Conservation (phyloP, 2,329 filamentous ascomycete genomes). For the Pleoardoris graminearum region DNA sequence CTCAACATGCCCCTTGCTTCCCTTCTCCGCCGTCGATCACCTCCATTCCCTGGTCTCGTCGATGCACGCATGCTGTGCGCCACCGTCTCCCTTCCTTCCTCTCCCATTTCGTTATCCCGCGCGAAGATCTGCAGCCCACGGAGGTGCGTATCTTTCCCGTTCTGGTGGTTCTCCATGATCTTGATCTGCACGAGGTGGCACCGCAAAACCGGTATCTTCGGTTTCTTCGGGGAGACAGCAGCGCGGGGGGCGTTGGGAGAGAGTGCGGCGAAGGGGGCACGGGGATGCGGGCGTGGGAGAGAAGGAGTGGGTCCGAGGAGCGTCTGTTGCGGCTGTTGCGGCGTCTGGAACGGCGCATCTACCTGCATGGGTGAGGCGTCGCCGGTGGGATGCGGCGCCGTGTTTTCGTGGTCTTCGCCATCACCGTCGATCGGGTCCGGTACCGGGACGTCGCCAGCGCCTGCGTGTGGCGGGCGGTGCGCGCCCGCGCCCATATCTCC, state of each 20-base stretch:
- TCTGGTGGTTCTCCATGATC: constrained; percentile 96
- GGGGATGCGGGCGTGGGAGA: constrained; percentile 15
- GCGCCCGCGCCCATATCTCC: constrained; percentile 20
- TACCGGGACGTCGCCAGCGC: too few relatives aligned
- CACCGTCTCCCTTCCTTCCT: constrained; percentile 18
- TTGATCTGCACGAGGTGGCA: constrained; percentile 89
- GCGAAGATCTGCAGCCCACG: constrained; percentile 87
- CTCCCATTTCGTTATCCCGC: constrained; percentile 37
- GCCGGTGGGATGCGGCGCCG: too few relatives aligned
- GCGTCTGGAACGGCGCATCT: too few relatives aligned
- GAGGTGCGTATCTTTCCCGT: constrained; percentile 98
- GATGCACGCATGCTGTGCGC: too few relatives aligned
- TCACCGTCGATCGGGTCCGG: constrained; percentile 12
- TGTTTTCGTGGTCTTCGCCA: constrained; percentile 25
- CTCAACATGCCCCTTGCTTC: constrained; percentile 11
- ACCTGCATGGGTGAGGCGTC: too few relatives aligned
- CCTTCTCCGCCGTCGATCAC: constrained; percentile 1
- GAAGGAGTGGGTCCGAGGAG: constrained; percentile 11
- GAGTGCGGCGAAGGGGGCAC: constrained; percentile 25
- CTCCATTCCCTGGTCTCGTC: too few relatives aligned
- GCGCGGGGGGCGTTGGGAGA: constrained; percentile 12
- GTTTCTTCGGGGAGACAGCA: background rate
- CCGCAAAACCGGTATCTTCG: constrained; percentile 72
- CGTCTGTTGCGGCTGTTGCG: background rate
- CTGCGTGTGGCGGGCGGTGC: too few relatives aligned